A percentile compares a stretch with the other conserved stretches of the same genome.
Conservation (phyloP, 2,329 filamentous ascomycete genomes). For the Fusarium euwallaceae region DNA sequence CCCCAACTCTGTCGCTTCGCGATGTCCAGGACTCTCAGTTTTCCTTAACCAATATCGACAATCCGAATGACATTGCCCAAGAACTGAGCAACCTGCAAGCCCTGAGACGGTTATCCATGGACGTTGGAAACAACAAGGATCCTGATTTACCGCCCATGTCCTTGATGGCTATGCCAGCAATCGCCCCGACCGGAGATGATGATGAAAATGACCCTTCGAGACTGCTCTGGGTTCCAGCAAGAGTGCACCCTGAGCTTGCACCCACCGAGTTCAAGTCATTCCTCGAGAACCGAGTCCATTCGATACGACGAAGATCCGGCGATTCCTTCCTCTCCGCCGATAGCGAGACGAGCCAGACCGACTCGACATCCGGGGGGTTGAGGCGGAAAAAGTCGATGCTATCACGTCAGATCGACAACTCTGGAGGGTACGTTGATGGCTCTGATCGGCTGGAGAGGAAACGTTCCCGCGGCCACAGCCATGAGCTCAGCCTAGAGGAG, state of each 20-base stretch:
- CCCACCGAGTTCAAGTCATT: slow-evolving; percentile 98
- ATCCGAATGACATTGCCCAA: slow-evolving; percentile 89
- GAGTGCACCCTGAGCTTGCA: slow-evolving; percentile 93
- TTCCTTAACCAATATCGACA: slow-evolving; percentile 89
- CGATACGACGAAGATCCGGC: slow-evolving; percentile 86
- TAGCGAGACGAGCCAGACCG: slow-evolving; percentile 62
- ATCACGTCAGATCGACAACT: slow-evolving; percentile 88
- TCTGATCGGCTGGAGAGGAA: slow-evolving; percentile 83
- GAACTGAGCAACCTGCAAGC: slow-evolving; percentile 94
- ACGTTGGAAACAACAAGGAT: slow-evolving; percentile 79
- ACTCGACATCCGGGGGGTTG: slow-evolving; percentile 73
- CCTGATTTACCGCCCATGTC: slow-evolving; percentile 81
- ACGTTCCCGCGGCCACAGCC: slow-evolving; percentile 70
- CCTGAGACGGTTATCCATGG: slow-evolving; percentile 93
- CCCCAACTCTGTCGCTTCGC: slow-evolving; percentile 66
- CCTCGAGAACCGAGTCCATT: slow-evolving; percentile 91
- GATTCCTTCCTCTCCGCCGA: slow-evolving; percentile 75
- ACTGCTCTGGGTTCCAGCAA: slow-evolving; percentile 94
- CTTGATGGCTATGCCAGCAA: slow-evolving; percentile 77
- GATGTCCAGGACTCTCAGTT: slow-evolving; percentile 75
- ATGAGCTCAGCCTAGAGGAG: slow-evolving; percentile 81
- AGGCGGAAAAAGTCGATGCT: slow-evolving; percentile 95
- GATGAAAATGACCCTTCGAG: slow-evolving; percentile 91
- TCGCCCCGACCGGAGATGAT: slow-evolving; percentile 78
- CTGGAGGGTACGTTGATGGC: slow-evolving; percentile 81